These are phyloP conservation scores for Abrus pulchellus DNA, from an alignment of 306 rosid genomes.

Conservation along the genomic window DNA sequence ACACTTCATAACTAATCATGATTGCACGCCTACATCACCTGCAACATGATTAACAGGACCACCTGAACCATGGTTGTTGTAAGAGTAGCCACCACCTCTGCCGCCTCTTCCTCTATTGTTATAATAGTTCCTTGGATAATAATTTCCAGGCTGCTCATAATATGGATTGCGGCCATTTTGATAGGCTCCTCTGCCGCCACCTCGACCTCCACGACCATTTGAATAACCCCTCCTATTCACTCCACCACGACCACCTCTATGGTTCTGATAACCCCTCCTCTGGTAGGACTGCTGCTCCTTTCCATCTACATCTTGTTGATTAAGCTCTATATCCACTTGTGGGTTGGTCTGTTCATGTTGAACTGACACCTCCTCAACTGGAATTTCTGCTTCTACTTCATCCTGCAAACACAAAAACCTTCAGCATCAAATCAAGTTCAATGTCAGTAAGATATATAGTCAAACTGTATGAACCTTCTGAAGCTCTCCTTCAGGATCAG, in stretches of 20 bases:
- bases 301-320: slow-evolving; percentile 69
- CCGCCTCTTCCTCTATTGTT: slow-evolving; percentile 82
- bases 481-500: slow-evolving; percentile 56
- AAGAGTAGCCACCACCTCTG: slow-evolving; percentile 71
- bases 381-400: slow-evolving; percentile 60
- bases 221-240: slow-evolving; percentile 87
- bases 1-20: slow-evolving; percentile 58
- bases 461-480: slow-evolving; percentile 53
- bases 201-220: slow-evolving; percentile 87
- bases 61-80: slow-evolving; percentile 62
- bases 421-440: slow-evolving; percentile 4
- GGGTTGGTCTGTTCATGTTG: slow-evolving; percentile 62
- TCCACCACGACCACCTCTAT: slow-evolving; percentile 87
- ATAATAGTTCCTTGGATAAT: slow-evolving; percentile 74
- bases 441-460: slow-evolving; percentile 5
- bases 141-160: slow-evolving; percentile 85
- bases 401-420: slow-evolving; percentile 66
- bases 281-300: slow-evolving; percentile 72
- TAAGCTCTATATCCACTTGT: slow-evolving; percentile 62
- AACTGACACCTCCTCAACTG: slow-evolving; percentile 56
- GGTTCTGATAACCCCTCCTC: slow-evolving; percentile 78
- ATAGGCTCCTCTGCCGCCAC: slow-evolving; percentile 69
- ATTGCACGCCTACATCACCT: slow-evolving; percentile 76
- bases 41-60: slow-evolving; percentile 64
- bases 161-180: slow-evolving; percentile 83